Percentiles rank a stretch among this genome's conserved stretches.
Evolutionary conservation across 129 eudicot genomes (phyloP).

Genomic region (Gnaphalium uliginosum): DNA sequence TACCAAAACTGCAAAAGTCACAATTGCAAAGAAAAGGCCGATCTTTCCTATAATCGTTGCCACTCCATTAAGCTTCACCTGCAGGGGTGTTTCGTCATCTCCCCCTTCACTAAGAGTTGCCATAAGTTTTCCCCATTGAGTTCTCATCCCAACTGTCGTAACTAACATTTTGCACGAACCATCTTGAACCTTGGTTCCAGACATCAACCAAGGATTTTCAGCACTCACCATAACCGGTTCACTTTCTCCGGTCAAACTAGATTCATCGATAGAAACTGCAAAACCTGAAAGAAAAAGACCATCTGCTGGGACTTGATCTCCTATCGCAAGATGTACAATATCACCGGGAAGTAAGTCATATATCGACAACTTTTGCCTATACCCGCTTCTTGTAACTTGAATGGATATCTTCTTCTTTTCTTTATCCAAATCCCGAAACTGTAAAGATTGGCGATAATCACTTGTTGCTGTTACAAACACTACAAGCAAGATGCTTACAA

Average conservation of each 20-base stretch:
- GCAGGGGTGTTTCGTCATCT: slow-evolving; percentile 91
- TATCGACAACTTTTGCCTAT: slow-evolving; percentile 79
- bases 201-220: slow-evolving; percentile 79
- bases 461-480: slow-evolving; percentile 95
- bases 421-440: slow-evolving; percentile 85
- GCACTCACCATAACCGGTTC: slow-evolving; percentile 78
- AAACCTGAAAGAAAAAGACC: slow-evolving; percentile 94
- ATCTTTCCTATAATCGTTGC: slow-evolving; percentile 91
- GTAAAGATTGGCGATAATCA: slow-evolving; percentile 90
- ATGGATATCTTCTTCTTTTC: slow-evolving; percentile 87
- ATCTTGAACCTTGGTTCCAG: slow-evolving; percentile 97
- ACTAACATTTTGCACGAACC: slow-evolving; percentile 96
- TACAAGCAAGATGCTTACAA: slow-evolving; percentile 79
- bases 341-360: slow-evolving; percentile 84
- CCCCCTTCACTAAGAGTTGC: slow-evolving; percentile 98
- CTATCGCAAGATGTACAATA: slow-evolving; percentile 84
- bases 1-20: slow-evolving; percentile 83
- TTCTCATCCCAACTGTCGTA: slow-evolving; percentile 94
- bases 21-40: slow-evolving; percentile 84
- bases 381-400: slow-evolving; percentile 85
- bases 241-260: slow-evolving; percentile 95
- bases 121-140: slow-evolving; percentile 99
- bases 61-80: slow-evolving; percentile 89
- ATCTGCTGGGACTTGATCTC: slow-evolving; percentile 99
- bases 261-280: slow-evolving; percentile 83